phyloP scores from a whole-genome alignment of 2,329 filamentous ascomycete species.

The Phaeophleospora eucalypticola region DNA sequence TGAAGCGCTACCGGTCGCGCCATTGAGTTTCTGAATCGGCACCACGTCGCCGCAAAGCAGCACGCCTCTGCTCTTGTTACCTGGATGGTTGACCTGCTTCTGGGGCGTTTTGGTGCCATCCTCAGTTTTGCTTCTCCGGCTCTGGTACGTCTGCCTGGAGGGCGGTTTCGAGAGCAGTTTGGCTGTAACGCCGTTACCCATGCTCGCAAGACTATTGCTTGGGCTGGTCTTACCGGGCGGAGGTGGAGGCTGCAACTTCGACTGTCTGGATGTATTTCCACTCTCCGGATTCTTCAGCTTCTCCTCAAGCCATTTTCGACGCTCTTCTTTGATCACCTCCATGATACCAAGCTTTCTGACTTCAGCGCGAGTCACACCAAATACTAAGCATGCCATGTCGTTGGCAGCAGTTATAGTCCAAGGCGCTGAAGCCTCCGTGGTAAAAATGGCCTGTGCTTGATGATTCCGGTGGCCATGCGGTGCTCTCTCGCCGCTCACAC shows the following conservation, averaged over 20 bases:
- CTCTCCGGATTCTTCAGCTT: conserved; percentile 67
- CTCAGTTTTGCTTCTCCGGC: conserved; percentile 61
- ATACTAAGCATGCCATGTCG: conserved; percentile 93
- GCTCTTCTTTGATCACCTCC: conserved; percentile 87
- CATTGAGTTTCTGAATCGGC: conserved; percentile 93
- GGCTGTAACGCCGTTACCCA: conserved; percentile 83
- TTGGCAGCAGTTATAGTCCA: conserved; percentile 98
- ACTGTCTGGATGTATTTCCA: conserved; percentile 20
- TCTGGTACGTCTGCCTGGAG: conserved; percentile 50
- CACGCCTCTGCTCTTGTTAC: conserved; percentile 78
- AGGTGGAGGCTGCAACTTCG: conserved; percentile 18
- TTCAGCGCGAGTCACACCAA: conserved; percentile 95
- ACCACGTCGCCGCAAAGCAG: conserved; percentile 96
- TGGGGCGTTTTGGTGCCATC: conserved; percentile 53
- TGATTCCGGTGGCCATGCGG: conserved; percentile 84
- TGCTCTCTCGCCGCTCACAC: conserved; percentile 38
- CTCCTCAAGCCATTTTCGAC: conserved; percentile 81
- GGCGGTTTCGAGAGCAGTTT: conserved; percentile 79
- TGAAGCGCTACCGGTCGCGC: conserved; percentile 84
- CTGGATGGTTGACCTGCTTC: conserved; percentile 47
- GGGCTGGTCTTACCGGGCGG: conserved; percentile 34
- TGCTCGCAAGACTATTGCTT: conserved; percentile 48
- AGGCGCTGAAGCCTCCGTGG: conserved; percentile 82
- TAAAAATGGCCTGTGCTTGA: conserved; percentile 96
- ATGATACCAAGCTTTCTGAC: conserved; percentile 92